Conservation (phyloP, 2,329 filamentous ascomycete genomes). For the Fusarium caatingaense region DNA sequence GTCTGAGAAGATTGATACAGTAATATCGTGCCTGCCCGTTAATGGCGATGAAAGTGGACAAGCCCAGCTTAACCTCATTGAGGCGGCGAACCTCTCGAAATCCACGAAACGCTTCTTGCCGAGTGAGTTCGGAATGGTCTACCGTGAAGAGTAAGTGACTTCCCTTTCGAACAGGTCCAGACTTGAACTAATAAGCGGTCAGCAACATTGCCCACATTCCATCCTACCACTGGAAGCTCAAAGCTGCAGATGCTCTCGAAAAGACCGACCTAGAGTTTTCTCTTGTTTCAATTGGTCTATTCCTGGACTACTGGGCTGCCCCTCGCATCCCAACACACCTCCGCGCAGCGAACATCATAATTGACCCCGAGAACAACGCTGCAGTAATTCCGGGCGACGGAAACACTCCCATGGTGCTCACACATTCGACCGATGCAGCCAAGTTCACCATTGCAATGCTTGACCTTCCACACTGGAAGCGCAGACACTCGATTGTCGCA, state of each 20-base stretch:
- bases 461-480: not conserved
- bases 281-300: not conserved
- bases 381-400: not conserved
- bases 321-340: not conserved
- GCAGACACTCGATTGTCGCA: not conserved
- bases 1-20: not conserved
- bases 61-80: slow-evolving; percentile 6
- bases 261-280: not conserved
- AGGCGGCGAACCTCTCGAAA: not conserved
- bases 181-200: not conserved
- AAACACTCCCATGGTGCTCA: not conserved
- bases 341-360: not conserved
- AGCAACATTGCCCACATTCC: not conserved
- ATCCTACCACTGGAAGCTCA: not conserved
- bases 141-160: not conserved
- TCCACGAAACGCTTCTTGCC: not conserved
- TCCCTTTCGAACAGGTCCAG: fast-evolving
- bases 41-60: not conserved
- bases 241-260: not conserved
- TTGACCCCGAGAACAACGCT: not conserved
- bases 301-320: not conserved
- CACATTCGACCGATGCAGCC: not conserved
- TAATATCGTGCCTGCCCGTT: not conserved
- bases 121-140: slow-evolving; percentile 2
- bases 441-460: not conserved